Base-by-base conservation (phyloP, 495 filamentous ascomycete genomes). In the Chaetomium fimeti region DNA sequence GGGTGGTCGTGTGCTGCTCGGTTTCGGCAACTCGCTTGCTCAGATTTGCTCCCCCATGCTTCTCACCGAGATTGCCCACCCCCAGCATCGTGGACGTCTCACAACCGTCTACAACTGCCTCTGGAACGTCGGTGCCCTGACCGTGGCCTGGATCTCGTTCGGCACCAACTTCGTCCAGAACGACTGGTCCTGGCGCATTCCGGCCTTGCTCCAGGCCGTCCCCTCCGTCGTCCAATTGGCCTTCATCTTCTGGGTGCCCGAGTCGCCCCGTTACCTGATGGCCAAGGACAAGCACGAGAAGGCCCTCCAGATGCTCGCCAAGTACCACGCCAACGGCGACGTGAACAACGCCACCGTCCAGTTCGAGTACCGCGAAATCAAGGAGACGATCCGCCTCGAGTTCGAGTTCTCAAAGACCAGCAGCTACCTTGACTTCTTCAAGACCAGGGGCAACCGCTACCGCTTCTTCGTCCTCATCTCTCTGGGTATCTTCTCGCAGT, bases 391-490 rank as follows among this genome's bases (percentile, higher is more conserved):
- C 67, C 72, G 76, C 12, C 69, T 85, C 52, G 84, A 87, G 72
- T 71, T 74, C 63, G 79, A 84, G 68, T 68, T 61, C 64, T 67
- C 69, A 59, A 57, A 71, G n/a, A 77, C 75, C 73, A 76, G 71
- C 73, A 79, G 71, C 68, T 84, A 82, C 69, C 5, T 72, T 42
- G 86, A 89, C 65, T 86, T 90, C 77, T 76, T 90, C 78, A 75
- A 75, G 53, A 89, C 88, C 61, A 83, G 82, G 72, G 88, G 89
- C 62, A 92, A 91, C 77, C 82, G 86, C 9, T 86, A 86, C 69
- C 82, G 88, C 28, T 69, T 89, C 5, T 60, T 73, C 45, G 74
- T 90, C 28, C 80, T 87, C 38, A 72, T 87, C 43, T 82, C 82
- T 24, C 76, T 88, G 36, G 86, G 86, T 68, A 68, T 87, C 69